Base-by-base conservation (phyloP, 371 early-diverging fungal genomes). In the Lichtheimia ramosa region DNA sequence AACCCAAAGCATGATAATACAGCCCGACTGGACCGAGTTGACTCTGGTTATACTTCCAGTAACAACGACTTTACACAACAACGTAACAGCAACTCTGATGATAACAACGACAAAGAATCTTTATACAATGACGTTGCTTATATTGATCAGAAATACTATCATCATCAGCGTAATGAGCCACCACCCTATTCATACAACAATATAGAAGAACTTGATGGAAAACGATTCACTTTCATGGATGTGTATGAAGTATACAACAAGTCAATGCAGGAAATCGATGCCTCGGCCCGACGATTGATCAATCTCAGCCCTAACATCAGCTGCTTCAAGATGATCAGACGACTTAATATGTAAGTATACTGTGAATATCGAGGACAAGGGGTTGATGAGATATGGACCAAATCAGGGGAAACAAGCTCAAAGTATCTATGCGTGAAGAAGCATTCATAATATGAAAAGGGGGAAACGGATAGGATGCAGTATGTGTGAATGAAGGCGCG, bases 121-220 rank as follows among this genome's bases (percentile, higher is more conserved):
- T 21, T 75, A 23, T 57, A 56, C n/a, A 51, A 71, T 40, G 79
- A 78, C 56, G 53, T 78, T 2, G 57, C 41, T 14, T 78, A 78
- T 25, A 63, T 78, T 27, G 75, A 78, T 56, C 58, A 69, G 14
- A 78, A 69, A 0, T 78, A 78, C 48, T 78, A 78, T 34, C 15
- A 55, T n/a, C 15, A 55, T n/a, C 46, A 25, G 7, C 3, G 21
- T n/a, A 34, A 21, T 16, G 42, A 56, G 43, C 42, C 21, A 3
- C 51, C 21, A 18, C 24, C 21, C 24, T 50, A 25, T 15, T 4
- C 18, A 12, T 24, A 21, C 51, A 18, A 14, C 10, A 50, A 50
- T 21, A 23, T 27, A 2, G 5, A 52, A 27, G 16, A 14, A 54
- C 18, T 48, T 42, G 28, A 56, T 43, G 39, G 16, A 23, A 49